Evolutionary conservation across 805 yeast species (phyloP), one percentile per base, ranked within the genome.

Genomic region (Candida sakaeoensis): DNA sequence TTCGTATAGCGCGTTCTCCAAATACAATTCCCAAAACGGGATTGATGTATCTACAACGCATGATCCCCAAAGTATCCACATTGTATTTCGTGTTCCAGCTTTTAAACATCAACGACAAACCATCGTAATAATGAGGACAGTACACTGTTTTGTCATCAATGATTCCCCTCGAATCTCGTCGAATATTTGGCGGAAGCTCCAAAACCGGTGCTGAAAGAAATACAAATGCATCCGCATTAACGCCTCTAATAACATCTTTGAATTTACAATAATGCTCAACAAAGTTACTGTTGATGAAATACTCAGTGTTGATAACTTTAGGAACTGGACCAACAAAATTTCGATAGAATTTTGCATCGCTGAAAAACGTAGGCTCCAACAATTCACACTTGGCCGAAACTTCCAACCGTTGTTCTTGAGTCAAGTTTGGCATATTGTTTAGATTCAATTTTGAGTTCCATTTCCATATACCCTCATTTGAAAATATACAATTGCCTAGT

Each of bases 81-180:
- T 91, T 91, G 61, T 82, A 84, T 35, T 60, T 63, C 24, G 79
- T 68, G 53, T 85, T 86, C 99, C 99, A 93, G 4, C 82, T 77
- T 61, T 89, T 88, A 60, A 85, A 84, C 90, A 93, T 82, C 26
- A 91, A 65, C 1, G 97, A 85, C 80, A 91, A 75, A 0, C 98
- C 99, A 58, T 91, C 99, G 57, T 91, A 91, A 58, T 82, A 91
- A 61, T 91, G 99, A 2, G 95, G 93, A 14, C 95, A 80, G 50
- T 81, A 82, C 1, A 85, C 79, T 0, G 91, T 81, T 37, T 74
- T 75, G 1, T 66, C 56, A 51, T 85, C 93, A 10, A 84, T 55
- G n/a, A 80, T 54, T 3, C 66, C 55, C 9, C 70, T 55, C 1
- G 63, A 55, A 30, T 75, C 70, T 9, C 70, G 72, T 43, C 70